These are phyloP conservation scores for Mrakia blollopis DNA, from an alignment of 768 basidiomycete genomes.

Conservation along the genomic window DNA sequence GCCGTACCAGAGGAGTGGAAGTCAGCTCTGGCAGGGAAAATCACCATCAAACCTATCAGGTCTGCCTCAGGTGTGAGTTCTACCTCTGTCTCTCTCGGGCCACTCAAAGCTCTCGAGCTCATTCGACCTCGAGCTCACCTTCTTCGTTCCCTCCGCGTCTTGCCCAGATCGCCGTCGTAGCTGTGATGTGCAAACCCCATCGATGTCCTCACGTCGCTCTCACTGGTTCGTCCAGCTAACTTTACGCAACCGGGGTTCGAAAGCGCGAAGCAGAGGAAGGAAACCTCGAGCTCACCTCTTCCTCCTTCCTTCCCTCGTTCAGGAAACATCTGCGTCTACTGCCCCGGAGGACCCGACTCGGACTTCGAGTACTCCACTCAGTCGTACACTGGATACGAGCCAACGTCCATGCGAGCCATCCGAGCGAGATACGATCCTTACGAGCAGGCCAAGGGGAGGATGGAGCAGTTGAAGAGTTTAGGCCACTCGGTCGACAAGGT, in stretches of 20 bases:
- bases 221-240: conserved; percentile 54
- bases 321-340: conserved; percentile 96
- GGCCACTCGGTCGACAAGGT: conserved; percentile 93
- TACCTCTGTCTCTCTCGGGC: background rate
- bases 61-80: conserved; percentile 79
- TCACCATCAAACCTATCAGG: conserved; percentile 88
- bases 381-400: conserved; percentile 82
- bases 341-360: conserved; percentile 97
- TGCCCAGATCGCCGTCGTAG: conserved; percentile 90
- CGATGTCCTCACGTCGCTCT: conserved; percentile 99
- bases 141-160: background rate
- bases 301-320: background rate
- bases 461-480: conserved; percentile 91
- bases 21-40: conserved; percentile 77
- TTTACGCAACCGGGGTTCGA: too few relatives aligned
- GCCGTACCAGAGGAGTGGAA: conserved; percentile 98
- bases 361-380: conserved; percentile 99
- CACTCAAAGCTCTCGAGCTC: too few relatives aligned
- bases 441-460: conserved; percentile 89
- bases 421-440: conserved; percentile 95
- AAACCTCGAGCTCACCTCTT: background rate
- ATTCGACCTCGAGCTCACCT: background rate
- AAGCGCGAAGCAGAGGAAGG: too few relatives aligned
- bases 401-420: conserved; percentile 98
- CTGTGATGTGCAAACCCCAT: conserved; percentile 99